A percentile compares a stretch with the other conserved stretches of the same genome.
Evolutionary conservation across 192 early-diverging fungal genomes (phyloP).

Genomic region (Thoreauomyces humboldtii): DNA sequence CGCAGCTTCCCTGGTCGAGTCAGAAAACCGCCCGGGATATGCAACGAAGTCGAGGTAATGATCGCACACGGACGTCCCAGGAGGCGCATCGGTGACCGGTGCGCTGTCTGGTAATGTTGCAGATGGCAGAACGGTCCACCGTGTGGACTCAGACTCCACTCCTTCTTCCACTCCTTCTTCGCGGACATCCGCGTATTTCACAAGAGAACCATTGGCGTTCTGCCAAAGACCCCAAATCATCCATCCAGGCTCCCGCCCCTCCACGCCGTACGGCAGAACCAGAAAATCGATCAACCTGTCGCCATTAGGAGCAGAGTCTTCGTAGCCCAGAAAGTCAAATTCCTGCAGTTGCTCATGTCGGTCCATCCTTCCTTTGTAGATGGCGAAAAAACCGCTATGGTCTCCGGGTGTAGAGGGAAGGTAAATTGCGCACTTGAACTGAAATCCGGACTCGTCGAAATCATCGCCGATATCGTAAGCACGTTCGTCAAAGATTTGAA

Average conservation of each 20-base stretch:
- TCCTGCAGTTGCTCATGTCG: slow-evolving; percentile 17
- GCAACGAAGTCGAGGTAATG: background rate
- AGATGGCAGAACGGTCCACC: too few relatives aligned
- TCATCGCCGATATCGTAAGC: background rate
- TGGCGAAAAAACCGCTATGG: background rate
- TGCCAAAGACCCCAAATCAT: slow-evolving; percentile 17
- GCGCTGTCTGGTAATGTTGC: too few relatives aligned
- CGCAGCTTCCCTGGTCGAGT: background rate
- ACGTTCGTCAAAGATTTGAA: slow-evolving; percentile 12
- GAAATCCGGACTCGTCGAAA: slow-evolving; percentile 4
- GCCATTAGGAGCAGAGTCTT: background rate
- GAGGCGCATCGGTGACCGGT: background rate
- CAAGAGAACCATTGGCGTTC: too few relatives aligned
- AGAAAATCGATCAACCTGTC: background rate
- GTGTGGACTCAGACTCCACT: too few relatives aligned
- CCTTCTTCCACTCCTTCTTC: too few relatives aligned
- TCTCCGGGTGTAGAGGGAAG: background rate
- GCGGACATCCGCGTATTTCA: too few relatives aligned
- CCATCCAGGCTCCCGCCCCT: slow-evolving; percentile 5
- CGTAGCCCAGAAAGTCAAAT: background rate
- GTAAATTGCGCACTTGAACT: slow-evolving; percentile 14
- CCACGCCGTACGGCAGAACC: too few relatives aligned
- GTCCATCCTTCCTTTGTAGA: slow-evolving; percentile 20
- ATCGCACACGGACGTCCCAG: background rate
- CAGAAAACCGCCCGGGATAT: background rate